phyloP scores from a whole-genome alignment of 164 flowering plant genomes.

The Nymphaea colorata region DNA sequence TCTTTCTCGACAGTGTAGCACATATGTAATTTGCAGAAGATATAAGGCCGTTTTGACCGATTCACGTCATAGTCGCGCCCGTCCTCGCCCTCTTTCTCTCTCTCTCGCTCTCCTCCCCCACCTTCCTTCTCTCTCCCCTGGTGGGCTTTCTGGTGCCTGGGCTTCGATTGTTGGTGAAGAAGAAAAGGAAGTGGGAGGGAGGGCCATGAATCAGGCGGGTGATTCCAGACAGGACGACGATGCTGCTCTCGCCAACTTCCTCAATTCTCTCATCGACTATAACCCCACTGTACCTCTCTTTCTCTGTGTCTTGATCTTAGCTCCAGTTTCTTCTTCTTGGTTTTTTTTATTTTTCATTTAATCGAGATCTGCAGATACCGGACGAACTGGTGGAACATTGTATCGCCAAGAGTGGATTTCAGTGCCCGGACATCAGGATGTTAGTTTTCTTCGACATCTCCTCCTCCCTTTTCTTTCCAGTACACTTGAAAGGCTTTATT shows the following conservation, averaged over 20 bases:
- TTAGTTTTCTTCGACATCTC: slow-evolving; percentile 30
- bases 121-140: too few species aligned
- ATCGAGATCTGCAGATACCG: slow-evolving; percentile 50
- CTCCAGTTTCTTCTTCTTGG: background rate
- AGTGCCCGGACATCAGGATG: slow-evolving; percentile 91
- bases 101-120: too few species aligned
- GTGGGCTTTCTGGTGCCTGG: too few species aligned
- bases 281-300: slow-evolving; percentile 60
- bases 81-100: too few species aligned
- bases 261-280: slow-evolving; percentile 79
- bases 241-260: slow-evolving; percentile 65
- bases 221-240: slow-evolving; percentile 76
- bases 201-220: slow-evolving; percentile 17
- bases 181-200: background rate
- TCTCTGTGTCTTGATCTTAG: background rate
- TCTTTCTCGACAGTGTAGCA: too few species aligned
- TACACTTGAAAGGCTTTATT: background rate
- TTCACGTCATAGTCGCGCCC: too few species aligned
- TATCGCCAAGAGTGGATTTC: slow-evolving; percentile 81
- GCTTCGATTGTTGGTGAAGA: too few species aligned
- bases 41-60: too few species aligned
- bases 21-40: too few species aligned
- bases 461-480: background rate
- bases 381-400: slow-evolving; percentile 94
- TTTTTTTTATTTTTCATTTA: background rate